Base-by-base conservation (phyloP, 331 rosid species). In the Prunus yedoensis region DNA sequence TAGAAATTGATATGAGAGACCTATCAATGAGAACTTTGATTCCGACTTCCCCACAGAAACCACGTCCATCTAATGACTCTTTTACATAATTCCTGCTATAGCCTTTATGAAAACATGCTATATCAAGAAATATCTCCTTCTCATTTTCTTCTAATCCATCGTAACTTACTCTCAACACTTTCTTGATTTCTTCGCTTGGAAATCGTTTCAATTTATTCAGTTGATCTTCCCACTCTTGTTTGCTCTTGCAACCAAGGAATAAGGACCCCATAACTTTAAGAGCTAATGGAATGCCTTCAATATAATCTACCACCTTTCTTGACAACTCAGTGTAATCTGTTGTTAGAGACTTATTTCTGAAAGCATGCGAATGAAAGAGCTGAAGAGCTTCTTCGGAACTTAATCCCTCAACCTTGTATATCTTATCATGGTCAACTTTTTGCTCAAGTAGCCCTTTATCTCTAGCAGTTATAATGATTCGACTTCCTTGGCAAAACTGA, bases 41-140 rank as follows among this genome's bases (percentile, higher is more conserved):
- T 12, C 78, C 72, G 7, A 3, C 28, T 11, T 53, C 69, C 0
- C 57, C 32, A 52, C 45, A 52, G 4, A 70, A 71, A n/a, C 82
- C 88, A 74, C 88, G 73, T 20, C 21, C 74, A 65, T 71, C 74
- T 23, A 80, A 59, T 27, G 74, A 70, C 32, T 75, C 47, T 23
- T 41, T 41, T 2, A 71, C 88, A 43, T 46, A 51, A 60, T 68
- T 54, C 27, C 7, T 28, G 17, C 21, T 66, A 75, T 78, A 79
- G 17, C 88, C 88, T 58, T 78, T 82, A 74, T 79, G 76, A 79
- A 80, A 84, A 68, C 80, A 84, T 0, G 88, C 85, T 65, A 81
- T 23, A 57, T 76, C 81, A 25, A 76, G 78, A 66, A 77, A 80
- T 16, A 83, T 70, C 3, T 70, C 69, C 63, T 82, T 70, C 62